A percentile compares a stretch with the other conserved stretches of the same genome.
phyloP scores from a whole-genome alignment of 345 rosid genomes.

The Salix viminalis region DNA sequence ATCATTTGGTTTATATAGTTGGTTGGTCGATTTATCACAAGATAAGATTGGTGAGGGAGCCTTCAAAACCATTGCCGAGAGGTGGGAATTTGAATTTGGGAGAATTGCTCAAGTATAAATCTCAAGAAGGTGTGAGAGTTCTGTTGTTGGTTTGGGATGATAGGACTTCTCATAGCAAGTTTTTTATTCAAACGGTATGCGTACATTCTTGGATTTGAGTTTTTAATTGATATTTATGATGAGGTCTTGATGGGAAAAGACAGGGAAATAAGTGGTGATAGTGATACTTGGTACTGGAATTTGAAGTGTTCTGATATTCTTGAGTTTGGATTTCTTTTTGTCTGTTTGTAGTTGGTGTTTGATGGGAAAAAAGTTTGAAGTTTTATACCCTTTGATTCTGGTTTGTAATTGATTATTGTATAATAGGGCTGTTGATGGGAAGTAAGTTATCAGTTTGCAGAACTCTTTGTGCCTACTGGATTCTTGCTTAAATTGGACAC shows the following conservation, averaged over 20 bases:
- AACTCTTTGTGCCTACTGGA: not conserved
- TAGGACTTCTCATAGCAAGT: conserved; percentile 76
- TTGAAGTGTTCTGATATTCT: not conserved
- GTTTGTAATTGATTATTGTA: not conserved
- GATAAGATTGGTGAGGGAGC: conserved; percentile 69
- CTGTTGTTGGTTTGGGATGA: conserved; percentile 88
- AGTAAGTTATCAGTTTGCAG: not conserved
- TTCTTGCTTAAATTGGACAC: not conserved
- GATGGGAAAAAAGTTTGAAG: not conserved
- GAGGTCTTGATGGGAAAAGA: not conserved
- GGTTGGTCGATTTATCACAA: conserved; percentile 88
- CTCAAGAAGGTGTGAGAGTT: conserved; percentile 84
- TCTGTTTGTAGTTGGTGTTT: not conserved
- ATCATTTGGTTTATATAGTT: conserved; percentile 65
- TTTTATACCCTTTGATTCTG: not conserved
- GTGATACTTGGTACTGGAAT: not conserved
- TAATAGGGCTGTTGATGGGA: not conserved
- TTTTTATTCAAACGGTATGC: conserved; percentile 64
- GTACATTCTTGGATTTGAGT: not conserved
- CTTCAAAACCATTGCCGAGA: conserved; percentile 46
- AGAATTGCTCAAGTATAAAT: conserved; percentile 71
- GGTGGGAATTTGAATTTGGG: conserved; percentile 68
- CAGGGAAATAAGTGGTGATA: not conserved
- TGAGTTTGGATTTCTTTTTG: not conserved
- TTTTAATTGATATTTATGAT: not conserved